Percentiles rank a stretch among this genome's conserved stretches.
Conservation (phyloP, 768 basidiomycete genomes). For the Xerocomellus dryophilus region DNA sequence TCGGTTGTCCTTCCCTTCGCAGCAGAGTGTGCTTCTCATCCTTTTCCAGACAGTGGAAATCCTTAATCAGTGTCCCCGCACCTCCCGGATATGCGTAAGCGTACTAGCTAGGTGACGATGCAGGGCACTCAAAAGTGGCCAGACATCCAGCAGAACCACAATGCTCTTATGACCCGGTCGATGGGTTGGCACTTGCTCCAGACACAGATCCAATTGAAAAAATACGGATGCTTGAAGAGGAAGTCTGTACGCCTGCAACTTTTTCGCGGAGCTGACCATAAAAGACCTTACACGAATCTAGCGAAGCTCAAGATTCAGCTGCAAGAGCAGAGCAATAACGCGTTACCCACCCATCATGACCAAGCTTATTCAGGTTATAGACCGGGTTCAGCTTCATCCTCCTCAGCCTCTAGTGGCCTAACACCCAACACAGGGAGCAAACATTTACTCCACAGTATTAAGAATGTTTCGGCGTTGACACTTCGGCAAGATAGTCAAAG, state of each 20-base stretch:
- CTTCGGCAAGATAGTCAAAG: conserved; percentile 47
- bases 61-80: conserved; percentile 77
- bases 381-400: conserved; percentile 24
- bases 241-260: conserved; percentile 54
- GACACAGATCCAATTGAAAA: conserved; percentile 79
- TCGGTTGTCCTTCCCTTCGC: conserved; percentile 42
- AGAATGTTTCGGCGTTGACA: conserved; percentile 1
- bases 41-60: conserved; percentile 67
- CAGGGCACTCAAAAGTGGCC: conserved; percentile 10
- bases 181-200: conserved; percentile 72
- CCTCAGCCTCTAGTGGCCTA: conserved; percentile 17
- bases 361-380: conserved; percentile 13
- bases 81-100: conserved; percentile 81
- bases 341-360: conserved; percentile 21
- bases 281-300: conserved; percentile 28
- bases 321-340: conserved; percentile 47
- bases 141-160: conserved; percentile 86
- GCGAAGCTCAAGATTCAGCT: conserved; percentile 64
- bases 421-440: conserved; percentile 6
- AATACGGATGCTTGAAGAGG: conserved; percentile 71
- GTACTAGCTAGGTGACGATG: neutral
- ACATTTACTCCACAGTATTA: neutral
- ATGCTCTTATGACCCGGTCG: conserved; percentile 84
- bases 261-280: neutral
- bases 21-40: conserved; percentile 6